A percentile compares a stretch with the other conserved stretches of the same genome.
phyloP scores from a whole-genome alignment of 495 filamentous ascomycete genomes.

The Neurospora intermedia region DNA sequence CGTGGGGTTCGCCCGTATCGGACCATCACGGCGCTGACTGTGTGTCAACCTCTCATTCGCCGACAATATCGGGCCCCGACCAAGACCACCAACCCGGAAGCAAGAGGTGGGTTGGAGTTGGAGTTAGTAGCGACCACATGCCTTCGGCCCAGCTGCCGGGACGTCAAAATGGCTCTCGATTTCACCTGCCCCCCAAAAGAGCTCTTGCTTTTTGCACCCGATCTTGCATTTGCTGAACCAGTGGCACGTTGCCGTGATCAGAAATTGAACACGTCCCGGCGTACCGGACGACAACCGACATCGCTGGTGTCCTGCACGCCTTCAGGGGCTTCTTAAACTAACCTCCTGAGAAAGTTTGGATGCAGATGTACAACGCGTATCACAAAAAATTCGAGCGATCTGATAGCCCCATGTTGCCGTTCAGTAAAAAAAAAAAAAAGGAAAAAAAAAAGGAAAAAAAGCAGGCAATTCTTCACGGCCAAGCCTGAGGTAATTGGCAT shows the following conservation, averaged over 20 bases:
- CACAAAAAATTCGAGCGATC: not conserved
- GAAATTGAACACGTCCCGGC: not conserved
- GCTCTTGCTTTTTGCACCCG: not conserved
- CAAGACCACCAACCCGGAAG: constrained; percentile 4
- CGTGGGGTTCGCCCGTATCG: constrained; percentile 11
- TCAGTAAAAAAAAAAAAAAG: no score
- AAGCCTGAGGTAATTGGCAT: not conserved
- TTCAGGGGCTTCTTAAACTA: not conserved
- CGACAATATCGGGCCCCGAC: constrained; percentile 11
- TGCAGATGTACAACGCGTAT: not conserved
- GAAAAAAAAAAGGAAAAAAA: no score
- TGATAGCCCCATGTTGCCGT: not conserved
- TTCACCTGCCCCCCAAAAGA: constrained; percentile 7
- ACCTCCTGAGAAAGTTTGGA: not conserved
- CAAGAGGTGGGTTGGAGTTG: not conserved
- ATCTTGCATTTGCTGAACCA: constrained; percentile 8
- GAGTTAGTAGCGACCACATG: not conserved
- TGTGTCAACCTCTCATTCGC: constrained; percentile 27
- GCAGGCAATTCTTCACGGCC: not conserved
- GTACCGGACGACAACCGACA: constrained; percentile 5
- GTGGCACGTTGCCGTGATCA: constrained; percentile 1
- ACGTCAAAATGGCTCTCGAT: not conserved
- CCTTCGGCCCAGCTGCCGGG: not conserved
- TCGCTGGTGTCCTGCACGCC: constrained; percentile 13
- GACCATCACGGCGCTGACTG: constrained; percentile 17